Percentiles rank a stretch among this genome's conserved stretches.
Conservation (phyloP, 2,329 filamentous ascomycete genomes). For the Aureobasidium sp. region DNA sequence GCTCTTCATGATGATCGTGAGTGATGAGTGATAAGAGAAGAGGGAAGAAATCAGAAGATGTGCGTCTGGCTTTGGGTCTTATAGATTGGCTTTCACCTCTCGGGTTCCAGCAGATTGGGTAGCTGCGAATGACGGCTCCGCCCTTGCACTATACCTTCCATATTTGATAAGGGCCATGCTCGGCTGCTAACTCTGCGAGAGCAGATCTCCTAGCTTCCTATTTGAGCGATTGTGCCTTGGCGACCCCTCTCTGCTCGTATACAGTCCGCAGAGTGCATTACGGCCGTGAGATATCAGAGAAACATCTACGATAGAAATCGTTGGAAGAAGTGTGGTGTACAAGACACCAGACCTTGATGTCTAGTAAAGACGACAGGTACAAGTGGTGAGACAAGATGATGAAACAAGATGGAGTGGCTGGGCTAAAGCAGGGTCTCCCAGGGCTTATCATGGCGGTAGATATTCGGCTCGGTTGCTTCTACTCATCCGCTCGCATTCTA, state of each 20-base stretch:
- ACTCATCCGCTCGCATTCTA: too few species aligned
- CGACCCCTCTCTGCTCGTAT: conserved; percentile 7
- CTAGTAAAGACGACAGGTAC: not conserved
- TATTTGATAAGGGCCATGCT: not conserved
- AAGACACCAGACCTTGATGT: not conserved
- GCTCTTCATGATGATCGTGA: not conserved
- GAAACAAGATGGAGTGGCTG: not conserved
- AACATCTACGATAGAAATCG: not conserved
- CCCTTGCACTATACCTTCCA: not conserved
- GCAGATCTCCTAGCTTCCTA: conserved; percentile 5
- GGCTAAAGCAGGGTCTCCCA: not conserved
- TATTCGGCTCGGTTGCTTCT: not conserved
- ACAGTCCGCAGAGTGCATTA: not conserved
- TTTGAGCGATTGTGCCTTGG: not conserved
- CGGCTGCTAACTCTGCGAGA: not conserved
- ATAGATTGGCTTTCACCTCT: not conserved
- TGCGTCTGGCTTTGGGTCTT: not conserved
- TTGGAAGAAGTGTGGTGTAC: not conserved
- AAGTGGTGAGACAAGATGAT: conserved; percentile 1
- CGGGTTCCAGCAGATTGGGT: not conserved
- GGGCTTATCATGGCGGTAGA: not conserved
- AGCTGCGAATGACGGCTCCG: not conserved
- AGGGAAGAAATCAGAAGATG: not conserved
- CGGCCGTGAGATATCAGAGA: not conserved
- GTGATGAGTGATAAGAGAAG: not conserved